Conservation (phyloP, 2,329 filamentous ascomycete genomes). For the Aspergillus ruber region DNA sequence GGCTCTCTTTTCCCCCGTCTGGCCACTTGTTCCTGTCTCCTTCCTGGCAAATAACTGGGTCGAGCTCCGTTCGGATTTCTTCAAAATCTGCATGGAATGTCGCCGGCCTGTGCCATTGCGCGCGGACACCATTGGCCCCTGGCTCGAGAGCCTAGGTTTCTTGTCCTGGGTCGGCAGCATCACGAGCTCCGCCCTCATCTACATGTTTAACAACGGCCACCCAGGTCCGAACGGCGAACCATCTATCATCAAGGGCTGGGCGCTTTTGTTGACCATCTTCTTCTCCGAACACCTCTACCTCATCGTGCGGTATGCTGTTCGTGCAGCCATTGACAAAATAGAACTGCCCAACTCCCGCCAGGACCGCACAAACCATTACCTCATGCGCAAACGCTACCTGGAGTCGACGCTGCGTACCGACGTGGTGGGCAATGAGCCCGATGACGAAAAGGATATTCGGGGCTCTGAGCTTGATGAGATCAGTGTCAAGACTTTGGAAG, state of each 20-base stretch:
- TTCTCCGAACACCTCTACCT: slow-evolving; percentile 87
- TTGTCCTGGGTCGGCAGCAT: slow-evolving; percentile 90
- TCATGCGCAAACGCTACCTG: slow-evolving; percentile 72
- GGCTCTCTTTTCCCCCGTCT: slow-evolving; percentile 85
- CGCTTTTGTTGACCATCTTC: slow-evolving; percentile 72
- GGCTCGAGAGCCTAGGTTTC: slow-evolving; percentile 82
- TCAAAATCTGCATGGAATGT: slow-evolving; percentile 91
- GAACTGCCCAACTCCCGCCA: slow-evolving; percentile 82
- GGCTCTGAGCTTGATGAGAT: slow-evolving; percentile 19
- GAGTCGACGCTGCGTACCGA: slow-evolving; percentile 36
- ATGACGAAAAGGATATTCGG: slow-evolving; percentile 8
- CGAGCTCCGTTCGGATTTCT: slow-evolving; percentile 84
- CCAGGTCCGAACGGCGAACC: slow-evolving; percentile 36
- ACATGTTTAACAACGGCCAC: slow-evolving; percentile 70
- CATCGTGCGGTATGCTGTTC: slow-evolving; percentile 65
- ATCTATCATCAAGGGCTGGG: slow-evolving; percentile 69
- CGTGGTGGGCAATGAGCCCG: slow-evolving; percentile 11
- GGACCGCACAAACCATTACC: slow-evolving; percentile 72
- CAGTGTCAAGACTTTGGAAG: slow-evolving; percentile 33
- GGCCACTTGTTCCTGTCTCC: slow-evolving; percentile 81
- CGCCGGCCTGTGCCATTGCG: slow-evolving; percentile 83
- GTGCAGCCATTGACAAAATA: slow-evolving; percentile 67
- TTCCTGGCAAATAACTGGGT: slow-evolving; percentile 97
- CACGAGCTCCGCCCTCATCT: slow-evolving; percentile 79
- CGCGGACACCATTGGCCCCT: slow-evolving; percentile 90